phyloP scores from a whole-genome alignment of 176 grass and related monocot genomes.

The Cenchrus americanus region DNA sequence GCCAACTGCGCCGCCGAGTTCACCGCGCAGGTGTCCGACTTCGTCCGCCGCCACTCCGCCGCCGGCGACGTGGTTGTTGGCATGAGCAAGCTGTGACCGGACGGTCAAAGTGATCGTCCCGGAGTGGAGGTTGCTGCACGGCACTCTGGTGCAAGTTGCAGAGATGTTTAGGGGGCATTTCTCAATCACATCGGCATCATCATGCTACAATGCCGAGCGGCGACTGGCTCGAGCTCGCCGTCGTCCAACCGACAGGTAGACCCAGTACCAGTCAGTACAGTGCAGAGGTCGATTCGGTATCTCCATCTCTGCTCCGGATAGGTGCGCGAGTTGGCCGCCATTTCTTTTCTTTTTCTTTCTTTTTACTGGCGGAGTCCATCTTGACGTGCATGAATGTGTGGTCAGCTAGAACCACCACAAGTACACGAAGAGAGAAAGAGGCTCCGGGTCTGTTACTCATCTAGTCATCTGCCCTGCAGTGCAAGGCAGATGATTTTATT shows the following conservation, averaged over 20 bases:
- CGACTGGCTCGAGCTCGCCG: neutral
- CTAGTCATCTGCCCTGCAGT: neutral
- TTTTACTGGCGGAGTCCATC: neutral
- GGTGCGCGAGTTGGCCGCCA: neutral
- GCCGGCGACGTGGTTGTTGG: constrained; percentile 17
- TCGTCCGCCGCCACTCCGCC: constrained; percentile 47
- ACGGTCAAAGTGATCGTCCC: constrained; percentile 1
- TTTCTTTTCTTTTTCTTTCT: neutral
- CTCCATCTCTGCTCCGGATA: neutral
- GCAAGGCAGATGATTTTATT: neutral
- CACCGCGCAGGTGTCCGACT: constrained; percentile 61
- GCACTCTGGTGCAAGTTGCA: neutral
- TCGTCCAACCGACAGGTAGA: neutral
- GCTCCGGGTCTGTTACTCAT: neutral
- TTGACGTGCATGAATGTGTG: neutral
- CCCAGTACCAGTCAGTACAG: neutral
- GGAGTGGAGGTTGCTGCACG: neutral
- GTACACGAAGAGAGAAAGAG: neutral
- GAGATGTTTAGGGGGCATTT: neutral
- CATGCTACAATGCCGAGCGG: constrained; percentile 11
- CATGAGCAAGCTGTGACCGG: constrained; percentile 49
- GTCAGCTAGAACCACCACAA: neutral
- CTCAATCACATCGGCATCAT: neutral
- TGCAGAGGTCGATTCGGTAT: neutral
- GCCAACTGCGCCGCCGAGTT: constrained; percentile 56